Evolutionary conservation across 139 green algal species (phyloP).

Genomic region (Deuterostichococcus epilithicus): DNA sequence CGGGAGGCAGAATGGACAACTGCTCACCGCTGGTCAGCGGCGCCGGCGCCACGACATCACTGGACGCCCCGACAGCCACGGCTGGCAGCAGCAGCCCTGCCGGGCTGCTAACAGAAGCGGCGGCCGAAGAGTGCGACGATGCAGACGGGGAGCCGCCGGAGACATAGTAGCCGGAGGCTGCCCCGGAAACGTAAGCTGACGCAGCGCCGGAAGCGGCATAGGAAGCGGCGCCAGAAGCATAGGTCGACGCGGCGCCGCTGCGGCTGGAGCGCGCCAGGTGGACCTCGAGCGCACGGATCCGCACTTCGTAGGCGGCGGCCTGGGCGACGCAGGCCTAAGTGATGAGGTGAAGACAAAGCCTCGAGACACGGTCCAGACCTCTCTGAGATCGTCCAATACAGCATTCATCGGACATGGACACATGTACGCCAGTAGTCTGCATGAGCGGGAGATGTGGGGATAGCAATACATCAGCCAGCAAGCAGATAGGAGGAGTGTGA

Average conservation of each 20-base stretch:
- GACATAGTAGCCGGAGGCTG: background rate
- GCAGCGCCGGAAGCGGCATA: background rate
- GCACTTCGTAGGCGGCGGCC: background rate
- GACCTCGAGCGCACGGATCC: conserved; percentile 10
- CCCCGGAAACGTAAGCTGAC: no score
- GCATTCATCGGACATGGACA: no score
- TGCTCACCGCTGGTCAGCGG: no score
- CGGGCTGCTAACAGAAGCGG: background rate
- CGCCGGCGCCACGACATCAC: no score
- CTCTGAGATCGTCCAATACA: background rate
- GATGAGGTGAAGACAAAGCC: background rate
- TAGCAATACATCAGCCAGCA: background rate
- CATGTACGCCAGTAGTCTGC: background rate
- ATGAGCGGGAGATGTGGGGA: background rate
- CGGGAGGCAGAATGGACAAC: no score
- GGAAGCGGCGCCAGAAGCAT: background rate
- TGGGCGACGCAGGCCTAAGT: no score
- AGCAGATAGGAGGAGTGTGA: background rate
- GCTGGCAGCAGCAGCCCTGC: background rate
- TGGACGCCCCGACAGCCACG: no score
- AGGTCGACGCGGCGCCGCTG: background rate
- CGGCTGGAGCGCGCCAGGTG: background rate
- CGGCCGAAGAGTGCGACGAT: background rate
- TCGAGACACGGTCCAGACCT: background rate
- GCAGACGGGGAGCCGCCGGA: background rate